Evolutionary conservation across 139 green algal species (phyloP), one percentile per base, ranked within the genome.

Genomic region (Medakamo hakoo): DNA sequence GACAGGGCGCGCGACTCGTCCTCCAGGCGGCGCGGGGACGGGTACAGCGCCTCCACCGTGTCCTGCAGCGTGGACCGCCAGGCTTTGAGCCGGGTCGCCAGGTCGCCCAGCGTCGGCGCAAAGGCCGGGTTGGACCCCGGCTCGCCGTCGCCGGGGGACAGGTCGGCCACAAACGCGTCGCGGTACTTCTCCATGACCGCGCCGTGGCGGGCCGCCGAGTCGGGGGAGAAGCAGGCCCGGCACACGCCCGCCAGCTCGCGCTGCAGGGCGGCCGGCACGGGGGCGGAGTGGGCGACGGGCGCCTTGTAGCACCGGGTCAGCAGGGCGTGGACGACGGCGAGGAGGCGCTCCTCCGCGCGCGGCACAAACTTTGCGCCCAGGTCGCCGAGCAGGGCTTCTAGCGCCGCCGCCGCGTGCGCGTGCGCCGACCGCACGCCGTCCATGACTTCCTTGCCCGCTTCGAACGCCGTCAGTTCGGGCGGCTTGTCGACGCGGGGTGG

Each of bases 241-340:
- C 84, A 93, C 40, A 95, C 82, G 22, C 78, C 82, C 24, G 62
- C 59, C 31, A 97, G 83, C 82, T 97, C 93, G 62, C 82, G 86
- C 29, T 83, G 82, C 4, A 99, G 78, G 2, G 58, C 71, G 0
- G 56, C 32, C 0, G 88, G 88, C 26, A 98, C 85, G 25, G 85
- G 66, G 21, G 79, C 74, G 0, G 24, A 28, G 30, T 82, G 71
- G 49, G 80, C 59, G 30, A 80, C 74, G 20, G 74, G 70, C 30
- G 82, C 65, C 68, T 94, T 92, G 78, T 92, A 94, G 64, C 86
- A 97, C 52, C 90, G 79, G 55, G 92, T 82, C 72, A 96, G 83
- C 68, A 99, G 80, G 18, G 89, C 88, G 60, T 92, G 79, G 24
- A 98, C 84, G 22, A 99, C 90, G 3, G 83, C 80, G 55, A 97